These are phyloP conservation scores for Tausonia pullulans DNA, from an alignment of 1,284 basidiomycete genomes.

Conservation along the genomic window DNA sequence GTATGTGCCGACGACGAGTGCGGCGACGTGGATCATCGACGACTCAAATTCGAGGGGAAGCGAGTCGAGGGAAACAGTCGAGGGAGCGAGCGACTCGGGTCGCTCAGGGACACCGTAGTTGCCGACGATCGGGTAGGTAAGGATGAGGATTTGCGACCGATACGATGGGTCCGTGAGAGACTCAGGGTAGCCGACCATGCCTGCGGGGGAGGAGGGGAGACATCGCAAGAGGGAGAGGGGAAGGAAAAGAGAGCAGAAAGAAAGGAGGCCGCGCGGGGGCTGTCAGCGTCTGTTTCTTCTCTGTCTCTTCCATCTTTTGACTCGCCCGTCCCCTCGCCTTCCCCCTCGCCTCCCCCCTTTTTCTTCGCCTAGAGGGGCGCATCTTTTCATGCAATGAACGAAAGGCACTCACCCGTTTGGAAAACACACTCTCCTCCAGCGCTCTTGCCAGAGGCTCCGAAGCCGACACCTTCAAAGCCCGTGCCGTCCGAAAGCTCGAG, in stretches of 20 bases:
- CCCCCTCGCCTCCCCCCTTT: not conserved
- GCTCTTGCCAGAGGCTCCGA: constrained; percentile 84
- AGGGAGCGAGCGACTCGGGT: constrained; percentile 31
- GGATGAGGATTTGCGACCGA: constrained; percentile 92
- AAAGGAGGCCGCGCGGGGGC: not conserved
- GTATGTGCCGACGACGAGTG: constrained; percentile 87
- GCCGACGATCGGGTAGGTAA: constrained; percentile 94
- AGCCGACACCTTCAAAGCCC: constrained; percentile 78
- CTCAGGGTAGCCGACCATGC: constrained; percentile 99
- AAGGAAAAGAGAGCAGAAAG: not conserved
- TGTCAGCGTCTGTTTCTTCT: not conserved
- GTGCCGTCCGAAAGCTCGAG: constrained; percentile 88
- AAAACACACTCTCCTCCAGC: constrained; percentile 98
- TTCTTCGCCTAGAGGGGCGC: constrained; percentile 10
- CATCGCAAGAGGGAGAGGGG: constrained; percentile 2
- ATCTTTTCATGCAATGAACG: not conserved
- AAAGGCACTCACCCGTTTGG: constrained; percentile 74
- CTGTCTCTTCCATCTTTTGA: not conserved
- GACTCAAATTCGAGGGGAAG: constrained; percentile 85
- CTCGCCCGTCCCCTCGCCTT: not conserved
- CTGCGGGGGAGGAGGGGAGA: constrained; percentile 38
- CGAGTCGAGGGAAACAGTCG: constrained; percentile 41
- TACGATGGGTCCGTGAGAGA: constrained; percentile 98
- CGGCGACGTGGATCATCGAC: constrained; percentile 83
- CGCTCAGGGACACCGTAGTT: constrained; percentile 97